Conservation (phyloP, 495 filamentous ascomycete genomes). For the Neurospora hispaniola region DNA sequence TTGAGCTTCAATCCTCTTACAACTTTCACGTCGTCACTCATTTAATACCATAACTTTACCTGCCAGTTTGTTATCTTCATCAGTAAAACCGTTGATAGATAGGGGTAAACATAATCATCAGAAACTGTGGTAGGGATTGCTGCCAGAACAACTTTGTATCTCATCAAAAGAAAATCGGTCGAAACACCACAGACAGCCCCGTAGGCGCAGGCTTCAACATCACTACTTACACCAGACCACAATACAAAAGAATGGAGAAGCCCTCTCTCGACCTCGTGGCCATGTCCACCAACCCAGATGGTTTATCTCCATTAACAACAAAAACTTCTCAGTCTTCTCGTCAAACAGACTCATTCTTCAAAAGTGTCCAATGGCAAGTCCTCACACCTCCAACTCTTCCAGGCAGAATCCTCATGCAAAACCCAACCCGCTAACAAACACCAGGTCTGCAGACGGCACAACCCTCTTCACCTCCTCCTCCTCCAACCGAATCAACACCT, state of each 20-base stretch:
- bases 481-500: slow-evolving; percentile 57
- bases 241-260: slow-evolving; percentile 4
- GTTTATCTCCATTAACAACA: not conserved
- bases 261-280: slow-evolving; percentile 17
- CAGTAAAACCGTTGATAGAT: not conserved
- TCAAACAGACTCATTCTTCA: slow-evolving; percentile 21
- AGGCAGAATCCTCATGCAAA: not conserved
- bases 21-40: not conserved
- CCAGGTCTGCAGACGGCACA: slow-evolving; percentile 68
- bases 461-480: slow-evolving; percentile 64
- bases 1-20: not conserved
- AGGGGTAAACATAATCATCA: not conserved
- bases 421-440: not conserved
- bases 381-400: not conserved
- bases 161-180: not conserved
- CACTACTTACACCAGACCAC: not conserved
- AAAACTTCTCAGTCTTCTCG: not conserved
- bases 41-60: not conserved
- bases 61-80: not conserved
- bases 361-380: slow-evolving; percentile 23
- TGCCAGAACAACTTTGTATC: not conserved
- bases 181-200: not conserved
- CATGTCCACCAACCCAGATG: slow-evolving; percentile 9
- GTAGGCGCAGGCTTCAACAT: not conserved
- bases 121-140: not conserved